A percentile compares a stretch with the other conserved stretches of the same genome.
phyloP scores from a whole-genome alignment of 371 early-diverging fungal genomes.

The Apophysomyces trapeziformis region DNA sequence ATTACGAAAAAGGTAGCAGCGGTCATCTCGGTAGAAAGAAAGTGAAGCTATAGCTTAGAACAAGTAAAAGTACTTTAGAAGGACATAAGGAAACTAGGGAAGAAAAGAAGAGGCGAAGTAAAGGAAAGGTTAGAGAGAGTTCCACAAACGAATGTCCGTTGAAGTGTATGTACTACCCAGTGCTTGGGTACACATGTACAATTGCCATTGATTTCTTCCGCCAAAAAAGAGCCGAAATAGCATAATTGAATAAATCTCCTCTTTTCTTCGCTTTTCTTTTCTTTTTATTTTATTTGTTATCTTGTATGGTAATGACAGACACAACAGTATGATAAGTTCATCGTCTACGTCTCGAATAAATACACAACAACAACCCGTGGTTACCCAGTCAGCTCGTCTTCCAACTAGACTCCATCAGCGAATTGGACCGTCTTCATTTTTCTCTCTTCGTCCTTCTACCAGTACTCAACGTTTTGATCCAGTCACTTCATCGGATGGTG shows the following conservation, averaged over 20 bases:
- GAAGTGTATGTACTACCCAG: not conserved
- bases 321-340: not conserved
- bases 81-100: not conserved
- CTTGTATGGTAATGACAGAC: not conserved
- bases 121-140: not conserved
- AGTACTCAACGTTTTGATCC: not conserved
- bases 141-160: not conserved
- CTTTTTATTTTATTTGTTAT: not conserved
- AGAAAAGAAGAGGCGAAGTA: not conserved
- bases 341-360: not conserved
- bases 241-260: slow-evolving; percentile 2
- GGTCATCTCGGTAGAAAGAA: too few species aligned
- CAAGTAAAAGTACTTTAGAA: not conserved
- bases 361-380: not conserved
- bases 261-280: not conserved
- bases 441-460: slow-evolving; percentile 3
- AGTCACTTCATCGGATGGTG: slow-evolving; percentile 1
- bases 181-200: slow-evolving; percentile 5
- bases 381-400: slow-evolving; percentile 1
- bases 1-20: too few species aligned
- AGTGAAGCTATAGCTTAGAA: not conserved
- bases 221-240: slow-evolving; percentile 3
- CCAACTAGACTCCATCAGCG: slow-evolving; percentile 3
- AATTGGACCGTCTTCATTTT: not conserved
- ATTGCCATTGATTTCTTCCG: slow-evolving; percentile 9